phyloP scores from a whole-genome alignment of 2,329 filamentous ascomycete species.

The Pseudogymnoascus sp. region DNA sequence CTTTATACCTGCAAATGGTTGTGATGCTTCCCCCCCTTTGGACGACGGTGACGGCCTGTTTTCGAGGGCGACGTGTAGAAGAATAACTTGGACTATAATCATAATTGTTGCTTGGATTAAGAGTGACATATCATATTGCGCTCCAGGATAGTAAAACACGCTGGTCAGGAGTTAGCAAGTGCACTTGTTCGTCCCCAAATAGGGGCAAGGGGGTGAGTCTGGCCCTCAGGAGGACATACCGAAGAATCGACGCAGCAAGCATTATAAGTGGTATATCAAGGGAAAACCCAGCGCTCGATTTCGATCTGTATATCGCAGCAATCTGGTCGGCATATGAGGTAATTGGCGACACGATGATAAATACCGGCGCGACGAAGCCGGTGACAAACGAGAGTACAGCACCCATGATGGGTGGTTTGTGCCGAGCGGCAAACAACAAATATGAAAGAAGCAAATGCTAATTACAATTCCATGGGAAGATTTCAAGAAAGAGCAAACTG shows the following conservation, averaged over 20 bases:
- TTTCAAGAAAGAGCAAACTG: conserved; percentile 1
- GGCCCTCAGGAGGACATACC: conserved; percentile 34
- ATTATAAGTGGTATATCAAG: conserved; percentile 65
- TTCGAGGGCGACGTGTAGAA: conserved; percentile 61
- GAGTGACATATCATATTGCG: conserved; percentile 54
- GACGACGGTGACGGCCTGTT: conserved; percentile 51
- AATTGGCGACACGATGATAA: conserved; percentile 54
- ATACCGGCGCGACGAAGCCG: conserved; percentile 52
- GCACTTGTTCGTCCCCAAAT: background rate
- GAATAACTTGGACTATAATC: conserved; percentile 51
- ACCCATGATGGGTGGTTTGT: conserved; percentile 20
- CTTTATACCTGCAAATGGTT: conserved; percentile 48
- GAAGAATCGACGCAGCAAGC: conserved; percentile 58
- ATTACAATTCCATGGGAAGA: conserved; percentile 1
- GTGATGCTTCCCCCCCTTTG: conserved; percentile 50
- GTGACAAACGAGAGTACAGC: conserved; percentile 32
- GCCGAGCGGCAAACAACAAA: background rate
- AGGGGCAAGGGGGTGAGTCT: background rate
- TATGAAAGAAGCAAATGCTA: background rate
- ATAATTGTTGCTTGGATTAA: conserved; percentile 58
- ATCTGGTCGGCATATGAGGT: conserved; percentile 59
- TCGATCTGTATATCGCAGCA: conserved; percentile 53
- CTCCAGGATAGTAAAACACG: conserved; percentile 62
- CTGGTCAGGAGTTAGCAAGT: conserved; percentile 29
- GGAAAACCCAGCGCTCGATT: conserved; percentile 59